phyloP scores from a whole-genome alignment of 306 rosid genomes.

The Fagus sylvatica region DNA sequence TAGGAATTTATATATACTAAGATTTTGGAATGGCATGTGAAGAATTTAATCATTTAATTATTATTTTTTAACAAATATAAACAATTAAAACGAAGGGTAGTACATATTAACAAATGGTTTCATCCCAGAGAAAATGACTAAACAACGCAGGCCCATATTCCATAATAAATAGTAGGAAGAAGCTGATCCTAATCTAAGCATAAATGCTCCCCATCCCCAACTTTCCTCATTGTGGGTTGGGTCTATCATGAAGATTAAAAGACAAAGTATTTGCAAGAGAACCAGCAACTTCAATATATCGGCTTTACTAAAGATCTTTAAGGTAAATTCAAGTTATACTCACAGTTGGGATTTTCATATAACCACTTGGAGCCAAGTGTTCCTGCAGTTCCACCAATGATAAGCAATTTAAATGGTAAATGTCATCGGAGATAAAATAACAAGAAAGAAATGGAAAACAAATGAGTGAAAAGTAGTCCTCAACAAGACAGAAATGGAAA shows the following conservation, averaged over 20 bases:
- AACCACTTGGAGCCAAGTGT: conserved; percentile 78
- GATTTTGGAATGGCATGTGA: no score
- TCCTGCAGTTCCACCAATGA: conserved; percentile 48
- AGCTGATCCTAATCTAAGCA: no score
- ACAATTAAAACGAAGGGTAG: no score
- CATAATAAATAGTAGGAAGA: background rate
- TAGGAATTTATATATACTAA: no score
- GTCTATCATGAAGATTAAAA: conserved; percentile 6
- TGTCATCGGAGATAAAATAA: background rate
- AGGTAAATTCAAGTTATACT: conserved; percentile 32
- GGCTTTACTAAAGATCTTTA: background rate
- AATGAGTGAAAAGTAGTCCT: no score
- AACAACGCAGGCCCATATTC: background rate
- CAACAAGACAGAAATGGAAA: no score
- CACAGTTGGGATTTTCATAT: conserved; percentile 78
- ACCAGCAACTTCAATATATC: no score
- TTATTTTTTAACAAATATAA: no score
- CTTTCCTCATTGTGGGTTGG: no score
- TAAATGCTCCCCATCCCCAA: no score
- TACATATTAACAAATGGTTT: conserved; percentile 1
- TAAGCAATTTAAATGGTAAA: background rate
- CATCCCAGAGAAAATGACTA: conserved; percentile 10
- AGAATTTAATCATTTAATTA: no score
- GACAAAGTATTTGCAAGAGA: conserved; percentile 1
- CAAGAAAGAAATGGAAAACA: background rate